phyloP scores from a whole-genome alignment of 208 protist species.

The Leishmania tropica region DNA sequence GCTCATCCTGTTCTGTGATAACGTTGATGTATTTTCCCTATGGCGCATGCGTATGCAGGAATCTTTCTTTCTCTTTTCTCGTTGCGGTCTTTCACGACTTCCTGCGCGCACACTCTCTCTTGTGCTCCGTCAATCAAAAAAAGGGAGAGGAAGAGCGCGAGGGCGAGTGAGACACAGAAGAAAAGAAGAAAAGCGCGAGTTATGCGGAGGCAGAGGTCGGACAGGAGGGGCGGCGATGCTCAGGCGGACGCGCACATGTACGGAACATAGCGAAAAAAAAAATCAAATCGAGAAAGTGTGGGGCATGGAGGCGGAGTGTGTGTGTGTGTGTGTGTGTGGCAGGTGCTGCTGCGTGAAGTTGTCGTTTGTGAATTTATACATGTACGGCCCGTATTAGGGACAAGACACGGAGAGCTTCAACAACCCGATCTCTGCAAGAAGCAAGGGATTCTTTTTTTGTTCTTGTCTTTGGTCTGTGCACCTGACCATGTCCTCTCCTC shows the following conservation, averaged over 20 bases:
- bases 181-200: not conserved
- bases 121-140: not conserved
- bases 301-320: too few relatives aligned
- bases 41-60: not conserved
- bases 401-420: not conserved
- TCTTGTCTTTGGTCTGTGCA: not conserved
- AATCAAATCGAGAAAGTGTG: not conserved
- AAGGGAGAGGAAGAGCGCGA: not conserved
- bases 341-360: not conserved
- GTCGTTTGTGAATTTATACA: not conserved
- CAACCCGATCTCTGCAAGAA: not conserved
- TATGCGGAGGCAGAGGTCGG: not conserved
- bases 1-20: not conserved
- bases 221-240: not conserved
- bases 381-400: not conserved
- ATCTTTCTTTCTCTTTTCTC: constrained; percentile 1
- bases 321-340: too few relatives aligned
- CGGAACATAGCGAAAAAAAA: not conserved
- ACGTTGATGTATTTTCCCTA: not conserved
- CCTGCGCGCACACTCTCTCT: not conserved
- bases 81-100: not conserved
- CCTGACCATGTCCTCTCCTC: not conserved
- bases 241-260: not conserved
- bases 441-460: not conserved
- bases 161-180: too few relatives aligned